Evolutionary conservation across 2,329 filamentous ascomycete species (phyloP).

Genomic region (Apiospora malaysiana): DNA sequence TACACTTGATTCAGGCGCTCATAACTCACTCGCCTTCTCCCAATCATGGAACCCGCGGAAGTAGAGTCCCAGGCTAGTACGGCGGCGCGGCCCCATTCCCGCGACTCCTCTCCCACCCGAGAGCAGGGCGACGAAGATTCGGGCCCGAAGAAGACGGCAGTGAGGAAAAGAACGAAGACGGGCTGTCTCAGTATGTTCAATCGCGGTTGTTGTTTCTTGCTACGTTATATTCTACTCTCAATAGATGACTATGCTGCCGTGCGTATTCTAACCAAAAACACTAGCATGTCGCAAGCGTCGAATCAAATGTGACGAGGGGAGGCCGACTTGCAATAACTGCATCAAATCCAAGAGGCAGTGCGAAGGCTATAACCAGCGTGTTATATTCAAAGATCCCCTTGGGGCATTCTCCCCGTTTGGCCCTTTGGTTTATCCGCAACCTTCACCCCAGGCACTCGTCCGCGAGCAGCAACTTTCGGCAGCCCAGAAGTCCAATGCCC

Average conservation of each 20-base stretch:
- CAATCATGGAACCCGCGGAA: conserved; percentile 39
- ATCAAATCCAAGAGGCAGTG: conserved; percentile 84
- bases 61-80: conserved; percentile 16
- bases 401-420: conserved; percentile 58
- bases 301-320: conserved; percentile 95
- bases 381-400: conserved; percentile 79
- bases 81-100: conserved; percentile 34
- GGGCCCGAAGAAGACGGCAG: conserved; percentile 53
- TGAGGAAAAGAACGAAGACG: conserved; percentile 83
- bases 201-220: conserved; percentile 29
- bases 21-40: conserved; percentile 23
- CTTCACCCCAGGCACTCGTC: conserved; percentile 52
- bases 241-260: conserved; percentile 12
- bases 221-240: conserved; percentile 23
- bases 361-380: conserved; percentile 82
- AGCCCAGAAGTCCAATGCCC: conserved; percentile 45
- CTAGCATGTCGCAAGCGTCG: conserved; percentile 88
- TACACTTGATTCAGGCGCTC: conserved; percentile 21
- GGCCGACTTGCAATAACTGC: conserved; percentile 82
- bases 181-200: conserved; percentile 78
- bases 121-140: conserved; percentile 46
- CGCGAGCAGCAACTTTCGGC: conserved; percentile 49
- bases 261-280: conserved; percentile 27
- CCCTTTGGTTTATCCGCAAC: conserved; percentile 51
- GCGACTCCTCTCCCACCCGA: conserved; percentile 40